Conservation (phyloP, 192 early-diverging fungal species). For the Entophlyctis luteolus region DNA sequence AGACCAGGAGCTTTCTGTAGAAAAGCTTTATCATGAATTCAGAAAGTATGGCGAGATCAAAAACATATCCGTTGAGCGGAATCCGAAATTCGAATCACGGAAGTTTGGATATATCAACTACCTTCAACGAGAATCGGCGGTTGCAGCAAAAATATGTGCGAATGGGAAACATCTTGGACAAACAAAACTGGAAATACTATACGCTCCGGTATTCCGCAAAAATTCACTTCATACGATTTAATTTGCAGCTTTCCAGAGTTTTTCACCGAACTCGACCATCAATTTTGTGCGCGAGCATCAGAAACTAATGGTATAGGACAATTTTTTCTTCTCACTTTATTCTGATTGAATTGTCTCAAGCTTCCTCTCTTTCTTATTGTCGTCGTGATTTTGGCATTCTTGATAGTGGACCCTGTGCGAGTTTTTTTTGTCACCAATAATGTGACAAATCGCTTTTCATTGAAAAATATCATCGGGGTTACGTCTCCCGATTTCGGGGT, state of each 20-base stretch:
- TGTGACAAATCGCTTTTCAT: conserved; percentile 73
- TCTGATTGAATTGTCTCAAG: neutral
- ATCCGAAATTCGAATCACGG: conserved; percentile 69
- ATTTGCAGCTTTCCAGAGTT: conserved; percentile 16
- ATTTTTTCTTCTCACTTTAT: conserved; percentile 11
- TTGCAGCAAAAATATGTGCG: conserved; percentile 86
- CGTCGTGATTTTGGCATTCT: conserved; percentile 73
- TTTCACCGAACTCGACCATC: conserved; percentile 23
- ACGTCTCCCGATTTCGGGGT: too few relatives aligned
- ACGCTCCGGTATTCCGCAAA: conserved; percentile 30
- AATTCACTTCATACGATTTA: neutral
- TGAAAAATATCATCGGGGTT: conserved; percentile 50
- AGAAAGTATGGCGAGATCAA: conserved; percentile 77
- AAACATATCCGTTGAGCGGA: conserved; percentile 70
- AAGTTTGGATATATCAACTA: conserved; percentile 79
- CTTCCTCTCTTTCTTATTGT: conserved; percentile 74
- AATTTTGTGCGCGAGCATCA: conserved; percentile 51
- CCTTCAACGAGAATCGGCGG: conserved; percentile 71
- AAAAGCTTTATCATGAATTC: conserved; percentile 68
- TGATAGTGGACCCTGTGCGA: conserved; percentile 87
- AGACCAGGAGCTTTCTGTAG: conserved; percentile 65
- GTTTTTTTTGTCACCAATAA: conserved; percentile 84
- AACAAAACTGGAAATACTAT: conserved; percentile 49
- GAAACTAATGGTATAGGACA: conserved; percentile 41
- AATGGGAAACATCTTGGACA: conserved; percentile 70